Conservation (phyloP, 495 filamentous ascomycete species). For the Aspergillus bertholletiae region DNA sequence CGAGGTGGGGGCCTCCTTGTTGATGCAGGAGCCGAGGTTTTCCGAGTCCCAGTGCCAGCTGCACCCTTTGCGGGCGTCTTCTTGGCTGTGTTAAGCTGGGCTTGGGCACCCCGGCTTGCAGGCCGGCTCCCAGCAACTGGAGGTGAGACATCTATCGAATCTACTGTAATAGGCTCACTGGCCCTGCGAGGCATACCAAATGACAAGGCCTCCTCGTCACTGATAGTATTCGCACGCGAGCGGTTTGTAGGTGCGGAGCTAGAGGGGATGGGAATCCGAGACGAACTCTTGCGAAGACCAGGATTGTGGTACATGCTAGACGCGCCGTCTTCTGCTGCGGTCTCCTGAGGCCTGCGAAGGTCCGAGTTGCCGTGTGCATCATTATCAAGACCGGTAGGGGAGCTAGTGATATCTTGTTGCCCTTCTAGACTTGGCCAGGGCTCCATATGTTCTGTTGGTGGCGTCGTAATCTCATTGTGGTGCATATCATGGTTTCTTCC, state of each 20-base stretch:
- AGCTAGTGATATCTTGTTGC: constrained; percentile 42
- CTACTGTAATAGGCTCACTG: constrained; percentile 64
- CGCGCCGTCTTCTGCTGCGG: constrained; percentile 56
- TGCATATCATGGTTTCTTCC: constrained; percentile 51
- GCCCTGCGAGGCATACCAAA: constrained; percentile 63
- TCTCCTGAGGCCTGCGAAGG: constrained; percentile 75
- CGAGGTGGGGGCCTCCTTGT: constrained; percentile 35
- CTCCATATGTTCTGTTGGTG: constrained; percentile 30
- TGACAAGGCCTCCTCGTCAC: constrained; percentile 58
- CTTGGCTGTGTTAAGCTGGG: constrained; percentile 10
- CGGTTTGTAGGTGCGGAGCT: constrained; percentile 74
- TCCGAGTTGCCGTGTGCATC: constrained; percentile 57
- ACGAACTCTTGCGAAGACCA: constrained; percentile 50
- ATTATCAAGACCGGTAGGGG: constrained; percentile 40
- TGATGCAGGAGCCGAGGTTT: constrained; percentile 37
- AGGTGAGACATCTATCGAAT: constrained; percentile 49
- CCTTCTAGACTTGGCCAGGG: constrained; percentile 39
- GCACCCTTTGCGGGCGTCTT: constrained; percentile 34
- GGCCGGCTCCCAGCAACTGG: constrained; percentile 40
- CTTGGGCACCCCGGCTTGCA: constrained; percentile 34
- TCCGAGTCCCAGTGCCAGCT: constrained; percentile 41
- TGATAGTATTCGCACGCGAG: constrained; percentile 52
- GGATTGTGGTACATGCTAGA: constrained; percentile 41
- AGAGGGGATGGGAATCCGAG: constrained; percentile 76
- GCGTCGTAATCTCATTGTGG: constrained; percentile 29